Evolutionary conservation across 331 rosid genomes (phyloP).

Genomic region (Erythrophleum ivorense): DNA sequence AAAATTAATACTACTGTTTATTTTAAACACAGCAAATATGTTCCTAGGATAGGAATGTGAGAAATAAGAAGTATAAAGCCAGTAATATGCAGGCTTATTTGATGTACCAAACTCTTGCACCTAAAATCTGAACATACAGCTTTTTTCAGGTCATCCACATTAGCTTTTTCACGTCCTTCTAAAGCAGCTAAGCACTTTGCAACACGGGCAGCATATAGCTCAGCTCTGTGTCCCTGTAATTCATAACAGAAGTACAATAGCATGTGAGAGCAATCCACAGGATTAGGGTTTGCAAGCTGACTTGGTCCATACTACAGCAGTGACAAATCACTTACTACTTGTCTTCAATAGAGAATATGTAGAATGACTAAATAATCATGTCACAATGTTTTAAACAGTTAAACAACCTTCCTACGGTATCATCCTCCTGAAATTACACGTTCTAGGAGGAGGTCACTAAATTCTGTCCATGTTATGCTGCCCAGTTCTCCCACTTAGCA

Average conservation of each 20-base stretch:
- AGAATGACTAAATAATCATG: slow-evolving; percentile 21
- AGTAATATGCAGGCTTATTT: not conserved
- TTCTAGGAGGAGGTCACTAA: slow-evolving; percentile 11
- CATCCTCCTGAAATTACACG: slow-evolving; percentile 30
- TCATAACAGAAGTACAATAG: slow-evolving; percentile 37
- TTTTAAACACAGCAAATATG: slow-evolving; percentile 3
- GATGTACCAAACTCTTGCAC: slow-evolving; percentile 24
- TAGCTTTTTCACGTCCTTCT: slow-evolving; percentile 94
- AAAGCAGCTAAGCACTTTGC: slow-evolving; percentile 93
- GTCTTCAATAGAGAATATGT: slow-evolving; percentile 11
- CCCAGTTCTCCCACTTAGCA: slow-evolving; percentile 4
- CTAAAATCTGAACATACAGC: slow-evolving; percentile 68
- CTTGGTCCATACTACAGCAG: slow-evolving; percentile 21
- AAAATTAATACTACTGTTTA: not conserved
- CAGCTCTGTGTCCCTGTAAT: slow-evolving; percentile 97
- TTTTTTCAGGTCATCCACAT: slow-evolving; percentile 90
- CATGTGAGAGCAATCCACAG: slow-evolving; percentile 16
- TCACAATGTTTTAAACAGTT: slow-evolving; percentile 8
- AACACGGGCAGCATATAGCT: slow-evolving; percentile 95
- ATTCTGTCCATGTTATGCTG: not conserved
- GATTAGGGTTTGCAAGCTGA: slow-evolving; percentile 19
- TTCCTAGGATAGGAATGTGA: not conserved
- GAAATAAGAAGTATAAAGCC: no score
- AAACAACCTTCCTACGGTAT: slow-evolving; percentile 21
- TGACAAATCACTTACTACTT: not conserved